Conservation (phyloP, 768 basidiomycete species). For the Serendipita sp. region DNA sequence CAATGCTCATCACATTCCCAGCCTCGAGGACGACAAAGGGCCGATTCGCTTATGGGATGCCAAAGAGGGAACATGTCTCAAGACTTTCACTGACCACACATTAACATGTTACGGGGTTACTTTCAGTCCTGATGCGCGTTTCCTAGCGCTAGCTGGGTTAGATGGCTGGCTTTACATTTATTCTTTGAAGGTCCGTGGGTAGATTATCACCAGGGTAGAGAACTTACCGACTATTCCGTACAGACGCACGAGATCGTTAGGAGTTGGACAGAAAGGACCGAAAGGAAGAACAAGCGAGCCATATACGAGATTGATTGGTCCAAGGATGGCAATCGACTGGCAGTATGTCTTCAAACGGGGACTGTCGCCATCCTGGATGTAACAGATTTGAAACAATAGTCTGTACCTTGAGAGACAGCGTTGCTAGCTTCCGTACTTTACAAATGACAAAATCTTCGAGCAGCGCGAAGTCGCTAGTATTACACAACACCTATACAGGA, state of each 20-base stretch:
- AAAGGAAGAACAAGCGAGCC: background rate
- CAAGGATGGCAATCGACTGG: background rate
- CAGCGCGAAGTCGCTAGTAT: background rate
- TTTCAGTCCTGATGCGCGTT: background rate
- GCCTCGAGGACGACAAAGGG: background rate
- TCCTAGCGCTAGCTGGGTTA: background rate
- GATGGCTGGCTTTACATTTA: constrained; percentile 4
- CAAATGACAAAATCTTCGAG: background rate
- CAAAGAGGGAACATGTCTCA: background rate
- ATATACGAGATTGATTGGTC: constrained; percentile 2
- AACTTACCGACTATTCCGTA: background rate
- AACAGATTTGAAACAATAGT: background rate
- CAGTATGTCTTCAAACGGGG: background rate
- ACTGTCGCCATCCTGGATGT: background rate
- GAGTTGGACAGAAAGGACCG: background rate
- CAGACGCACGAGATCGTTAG: background rate
- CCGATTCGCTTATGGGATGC: background rate
- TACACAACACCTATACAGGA: background rate
- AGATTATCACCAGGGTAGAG: background rate
- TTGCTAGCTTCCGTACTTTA: background rate
- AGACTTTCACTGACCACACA: background rate
- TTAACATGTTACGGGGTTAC: background rate
- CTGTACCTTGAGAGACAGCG: background rate
- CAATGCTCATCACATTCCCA: background rate
- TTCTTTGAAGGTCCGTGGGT: background rate